phyloP scores from a whole-genome alignment of 495 filamentous ascomycete species.

The Daldinia decipiens region DNA sequence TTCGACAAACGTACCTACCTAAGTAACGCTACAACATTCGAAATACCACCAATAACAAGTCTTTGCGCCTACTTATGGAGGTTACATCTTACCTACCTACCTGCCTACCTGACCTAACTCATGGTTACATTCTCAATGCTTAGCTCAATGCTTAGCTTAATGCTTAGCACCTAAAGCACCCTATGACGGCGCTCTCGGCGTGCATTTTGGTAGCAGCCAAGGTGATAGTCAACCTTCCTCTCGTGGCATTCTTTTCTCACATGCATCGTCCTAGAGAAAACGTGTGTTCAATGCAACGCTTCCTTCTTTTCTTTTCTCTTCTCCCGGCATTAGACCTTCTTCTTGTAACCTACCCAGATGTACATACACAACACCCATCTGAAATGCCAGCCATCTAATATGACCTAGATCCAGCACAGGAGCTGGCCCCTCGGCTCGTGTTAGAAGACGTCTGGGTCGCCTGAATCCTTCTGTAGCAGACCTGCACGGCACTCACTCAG shows the following conservation, averaged over 20 bases:
- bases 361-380: too few relatives aligned
- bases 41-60: not conserved
- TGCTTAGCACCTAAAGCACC: constrained; percentile 5
- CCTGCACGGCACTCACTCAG: not conserved
- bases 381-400: too few relatives aligned
- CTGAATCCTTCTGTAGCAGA: constrained; percentile 5
- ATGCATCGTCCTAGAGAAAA: not conserved
- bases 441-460: not conserved
- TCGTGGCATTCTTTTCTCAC: not conserved
- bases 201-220: constrained; percentile 5
- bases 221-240: not conserved
- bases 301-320: not conserved
- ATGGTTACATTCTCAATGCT: constrained; percentile 2
- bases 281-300: constrained; percentile 2
- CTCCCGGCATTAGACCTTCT: not conserved
- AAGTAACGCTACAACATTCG: not conserved
- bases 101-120: not conserved
- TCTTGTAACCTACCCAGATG: too few relatives aligned
- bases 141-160: constrained; percentile 5
- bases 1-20: not conserved
- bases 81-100: constrained; percentile 2
- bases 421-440: constrained; percentile 5
- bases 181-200: not conserved
- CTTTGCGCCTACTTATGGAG: not conserved
- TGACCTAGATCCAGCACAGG: not conserved